A percentile compares a stretch with the other conserved stretches of the same genome.
These are phyloP conservation scores for Jatropha multifida DNA, from an alignment of 441 rosid genomes.

Conservation along the genomic window DNA sequence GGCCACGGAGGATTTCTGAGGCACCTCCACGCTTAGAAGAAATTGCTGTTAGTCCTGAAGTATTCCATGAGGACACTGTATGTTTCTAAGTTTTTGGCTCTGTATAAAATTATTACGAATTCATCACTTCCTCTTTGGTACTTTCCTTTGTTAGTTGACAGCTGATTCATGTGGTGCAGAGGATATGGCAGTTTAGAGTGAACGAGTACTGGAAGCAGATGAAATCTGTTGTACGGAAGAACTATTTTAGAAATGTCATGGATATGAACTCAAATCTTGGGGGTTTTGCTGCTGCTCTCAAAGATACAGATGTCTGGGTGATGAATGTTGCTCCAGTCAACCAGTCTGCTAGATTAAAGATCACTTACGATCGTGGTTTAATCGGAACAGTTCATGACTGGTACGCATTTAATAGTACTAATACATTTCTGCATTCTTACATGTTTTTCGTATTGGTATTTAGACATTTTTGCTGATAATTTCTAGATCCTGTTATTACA, in stretches of 20 bases:
- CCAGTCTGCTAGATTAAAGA: conserved; percentile 64
- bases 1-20: conserved; percentile 81
- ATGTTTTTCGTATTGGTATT: neutral
- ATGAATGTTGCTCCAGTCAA: conserved; percentile 85
- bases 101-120: neutral
- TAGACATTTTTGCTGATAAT: neutral
- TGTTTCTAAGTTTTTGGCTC: conserved; percentile 22
- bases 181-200: conserved; percentile 79
- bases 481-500: neutral
- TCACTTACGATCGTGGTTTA: conserved; percentile 84
- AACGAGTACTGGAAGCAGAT: conserved; percentile 84
- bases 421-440: neutral
- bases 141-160: neutral
- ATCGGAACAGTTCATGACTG: conserved; percentile 96
- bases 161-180: conserved; percentile 43
- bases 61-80: conserved; percentile 81
- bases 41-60: conserved; percentile 61
- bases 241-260: conserved; percentile 84
- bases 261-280: conserved; percentile 94
- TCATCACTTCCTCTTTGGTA: neutral
- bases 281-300: conserved; percentile 84
- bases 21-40: conserved; percentile 88
- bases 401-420: conserved; percentile 34
- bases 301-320: conserved; percentile 82
- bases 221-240: conserved; percentile 67